Percentiles rank a stretch among this genome's conserved stretches.
Conservation (phyloP, 495 filamentous ascomycete genomes). For the Hypoxylon subgilvum region DNA sequence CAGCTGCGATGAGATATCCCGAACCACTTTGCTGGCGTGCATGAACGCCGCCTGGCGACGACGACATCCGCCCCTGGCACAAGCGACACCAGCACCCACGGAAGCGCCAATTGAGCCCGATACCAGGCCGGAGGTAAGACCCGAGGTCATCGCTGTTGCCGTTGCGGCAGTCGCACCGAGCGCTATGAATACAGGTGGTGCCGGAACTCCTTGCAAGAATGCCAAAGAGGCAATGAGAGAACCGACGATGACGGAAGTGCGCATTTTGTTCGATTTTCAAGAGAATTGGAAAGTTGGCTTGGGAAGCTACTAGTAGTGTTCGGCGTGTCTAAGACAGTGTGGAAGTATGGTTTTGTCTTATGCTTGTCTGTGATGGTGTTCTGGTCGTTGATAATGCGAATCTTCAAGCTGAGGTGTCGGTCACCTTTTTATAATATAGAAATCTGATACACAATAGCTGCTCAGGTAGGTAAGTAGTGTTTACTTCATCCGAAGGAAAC, state of each 20-base stretch:
- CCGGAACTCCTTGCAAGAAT: constrained; percentile 1
- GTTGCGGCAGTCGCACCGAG: background rate
- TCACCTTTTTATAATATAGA: too few relatives aligned
- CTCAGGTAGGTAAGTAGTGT: too few relatives aligned
- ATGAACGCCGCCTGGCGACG: background rate
- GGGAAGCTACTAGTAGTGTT: too few relatives aligned
- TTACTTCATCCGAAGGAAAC: too few relatives aligned
- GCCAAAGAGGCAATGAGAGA: constrained; percentile 2
- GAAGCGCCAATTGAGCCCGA: constrained; percentile 4
- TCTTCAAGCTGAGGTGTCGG: too few relatives aligned
- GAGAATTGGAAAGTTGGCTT: background rate
- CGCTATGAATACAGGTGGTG: constrained; percentile 2
- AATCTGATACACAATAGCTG: too few relatives aligned
- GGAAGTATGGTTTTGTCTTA: too few relatives aligned
- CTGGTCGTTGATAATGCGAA: too few relatives aligned
- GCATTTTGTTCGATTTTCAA: constrained; percentile 18
- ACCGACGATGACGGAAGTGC: background rate
- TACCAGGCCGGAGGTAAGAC: background rate
- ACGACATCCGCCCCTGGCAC: background rate
- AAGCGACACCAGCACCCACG: background rate
- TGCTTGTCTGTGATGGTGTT: too few relatives aligned
- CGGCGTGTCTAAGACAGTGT: too few relatives aligned
- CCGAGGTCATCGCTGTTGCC: background rate
- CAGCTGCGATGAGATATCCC: constrained; percentile 3
- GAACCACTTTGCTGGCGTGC: constrained; percentile 1